Conservation (phyloP, 2,329 filamentous ascomycete species). For the Monosporascus sp. region DNA sequence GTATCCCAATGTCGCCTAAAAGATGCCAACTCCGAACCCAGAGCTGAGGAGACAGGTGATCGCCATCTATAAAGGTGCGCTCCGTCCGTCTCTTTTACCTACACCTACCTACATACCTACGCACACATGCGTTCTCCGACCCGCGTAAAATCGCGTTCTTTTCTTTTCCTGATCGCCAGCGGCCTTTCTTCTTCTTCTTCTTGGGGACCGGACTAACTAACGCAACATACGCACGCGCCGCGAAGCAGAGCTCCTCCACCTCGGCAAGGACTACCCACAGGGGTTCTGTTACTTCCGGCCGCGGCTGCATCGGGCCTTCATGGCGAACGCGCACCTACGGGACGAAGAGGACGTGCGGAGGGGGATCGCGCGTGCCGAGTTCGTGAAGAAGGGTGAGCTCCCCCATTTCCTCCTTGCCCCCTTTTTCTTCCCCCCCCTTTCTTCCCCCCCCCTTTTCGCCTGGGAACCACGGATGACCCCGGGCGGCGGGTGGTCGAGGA, state of each 20-base stretch:
- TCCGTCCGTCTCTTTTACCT: background rate
- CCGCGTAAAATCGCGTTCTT: too few species aligned
- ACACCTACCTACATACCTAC: too few species aligned
- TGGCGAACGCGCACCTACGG: constrained; percentile 62
- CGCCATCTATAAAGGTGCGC: constrained; percentile 77
- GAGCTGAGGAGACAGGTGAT: constrained; percentile 74
- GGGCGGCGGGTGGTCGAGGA: background rate
- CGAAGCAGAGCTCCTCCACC: constrained; percentile 69
- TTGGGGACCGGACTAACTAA: too few species aligned
- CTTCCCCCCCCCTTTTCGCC: background rate
- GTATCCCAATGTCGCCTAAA: background rate
- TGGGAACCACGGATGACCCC: too few species aligned
- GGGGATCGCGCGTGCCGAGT: constrained; percentile 74
- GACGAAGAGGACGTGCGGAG: constrained; percentile 71
- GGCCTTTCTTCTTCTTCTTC: too few species aligned
- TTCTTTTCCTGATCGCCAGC: too few species aligned
- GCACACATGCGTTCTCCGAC: too few species aligned
- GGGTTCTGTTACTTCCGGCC: constrained; percentile 70
- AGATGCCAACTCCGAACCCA: constrained; percentile 37
- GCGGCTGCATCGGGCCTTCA: constrained; percentile 80
- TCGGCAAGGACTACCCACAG: constrained; percentile 81
- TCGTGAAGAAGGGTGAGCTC: constrained; percentile 78
- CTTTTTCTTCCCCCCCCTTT: background rate
- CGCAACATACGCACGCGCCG: background rate
- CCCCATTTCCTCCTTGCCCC: background rate